phyloP scores from a whole-genome alignment of 768 basidiomycete genomes.

The Suillus occidentalis region DNA sequence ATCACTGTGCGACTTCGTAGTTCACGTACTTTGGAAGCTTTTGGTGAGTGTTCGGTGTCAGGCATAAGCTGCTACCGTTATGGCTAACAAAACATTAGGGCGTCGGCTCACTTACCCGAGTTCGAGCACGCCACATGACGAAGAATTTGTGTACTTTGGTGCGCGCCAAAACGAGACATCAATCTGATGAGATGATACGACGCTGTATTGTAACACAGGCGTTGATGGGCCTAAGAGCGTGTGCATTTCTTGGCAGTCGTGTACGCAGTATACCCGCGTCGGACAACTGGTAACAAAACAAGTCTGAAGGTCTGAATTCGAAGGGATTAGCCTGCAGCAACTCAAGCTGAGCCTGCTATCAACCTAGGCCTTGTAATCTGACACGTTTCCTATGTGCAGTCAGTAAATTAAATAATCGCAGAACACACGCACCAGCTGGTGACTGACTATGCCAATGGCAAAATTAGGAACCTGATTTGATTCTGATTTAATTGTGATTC shows the following conservation, averaged over 20 bases:
- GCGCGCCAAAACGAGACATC: not conserved
- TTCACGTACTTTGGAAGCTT: not conserved
- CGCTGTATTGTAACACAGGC: not conserved
- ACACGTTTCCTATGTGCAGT: not conserved
- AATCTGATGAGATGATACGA: not conserved
- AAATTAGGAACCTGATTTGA: not conserved
- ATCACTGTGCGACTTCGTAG: not conserved
- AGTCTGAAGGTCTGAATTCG: not conserved
- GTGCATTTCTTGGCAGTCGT: not conserved
- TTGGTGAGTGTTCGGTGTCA: not conserved
- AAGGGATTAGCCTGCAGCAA: not conserved
- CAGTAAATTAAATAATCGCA: not conserved
- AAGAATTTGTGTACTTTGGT: not conserved
- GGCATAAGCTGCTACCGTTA: not conserved
- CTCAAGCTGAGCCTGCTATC: not conserved
- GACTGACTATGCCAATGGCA: not conserved
- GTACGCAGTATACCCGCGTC: not conserved
- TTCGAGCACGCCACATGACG: not conserved
- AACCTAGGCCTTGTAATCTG: not conserved
- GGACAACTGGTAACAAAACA: not conserved
- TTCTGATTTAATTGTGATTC: conserved; percentile 1
- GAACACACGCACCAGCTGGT: not conserved
- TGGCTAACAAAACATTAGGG: not conserved
- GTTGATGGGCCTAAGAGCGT: not conserved
- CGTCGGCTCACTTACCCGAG: not conserved